These are phyloP conservation scores for Spinacia oleracea DNA, from an alignment of 179 eudicot genomes.

Conservation along the genomic window DNA sequence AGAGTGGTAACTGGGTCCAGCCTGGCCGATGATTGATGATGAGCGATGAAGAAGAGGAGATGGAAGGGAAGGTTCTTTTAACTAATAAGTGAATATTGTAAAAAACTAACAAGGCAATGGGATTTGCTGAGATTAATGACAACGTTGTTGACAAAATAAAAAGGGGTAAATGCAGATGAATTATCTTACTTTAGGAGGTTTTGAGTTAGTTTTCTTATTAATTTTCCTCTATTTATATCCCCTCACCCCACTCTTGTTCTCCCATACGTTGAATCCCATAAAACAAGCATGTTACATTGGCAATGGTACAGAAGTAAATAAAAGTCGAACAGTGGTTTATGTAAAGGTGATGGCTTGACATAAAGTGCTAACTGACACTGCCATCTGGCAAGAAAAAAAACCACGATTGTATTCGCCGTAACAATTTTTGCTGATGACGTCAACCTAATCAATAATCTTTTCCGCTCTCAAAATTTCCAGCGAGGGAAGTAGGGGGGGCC, in stretches of 20 bases:
- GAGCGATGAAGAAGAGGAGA: background rate
- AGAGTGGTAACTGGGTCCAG: background rate
- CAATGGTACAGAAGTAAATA: background rate
- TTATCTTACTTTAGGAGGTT: background rate
- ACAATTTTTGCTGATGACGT: background rate
- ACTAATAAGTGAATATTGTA: background rate
- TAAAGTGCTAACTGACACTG: background rate
- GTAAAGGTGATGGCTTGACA: background rate
- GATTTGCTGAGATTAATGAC: too few species aligned
- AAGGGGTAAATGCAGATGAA: background rate
- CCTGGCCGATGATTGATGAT: background rate
- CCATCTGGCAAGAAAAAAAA: background rate
- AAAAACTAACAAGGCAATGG: too few species aligned
- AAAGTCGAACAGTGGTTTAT: background rate
- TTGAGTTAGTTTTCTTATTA: background rate
- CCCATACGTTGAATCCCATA: background rate
- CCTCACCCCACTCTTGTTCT: background rate
- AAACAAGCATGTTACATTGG: background rate
- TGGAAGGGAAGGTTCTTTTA: background rate
- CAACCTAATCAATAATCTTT: background rate
- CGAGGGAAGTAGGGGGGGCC: too few species aligned
- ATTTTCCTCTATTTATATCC: background rate
- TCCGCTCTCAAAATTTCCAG: background rate
- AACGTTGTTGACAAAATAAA: too few species aligned
- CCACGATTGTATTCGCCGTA: background rate